Percentiles rank a stretch among this genome's conserved stretches.
These are phyloP conservation scores for Nepenthes gracilis DNA, from an alignment of 148 eudicot genomes.

Conservation along the genomic window DNA sequence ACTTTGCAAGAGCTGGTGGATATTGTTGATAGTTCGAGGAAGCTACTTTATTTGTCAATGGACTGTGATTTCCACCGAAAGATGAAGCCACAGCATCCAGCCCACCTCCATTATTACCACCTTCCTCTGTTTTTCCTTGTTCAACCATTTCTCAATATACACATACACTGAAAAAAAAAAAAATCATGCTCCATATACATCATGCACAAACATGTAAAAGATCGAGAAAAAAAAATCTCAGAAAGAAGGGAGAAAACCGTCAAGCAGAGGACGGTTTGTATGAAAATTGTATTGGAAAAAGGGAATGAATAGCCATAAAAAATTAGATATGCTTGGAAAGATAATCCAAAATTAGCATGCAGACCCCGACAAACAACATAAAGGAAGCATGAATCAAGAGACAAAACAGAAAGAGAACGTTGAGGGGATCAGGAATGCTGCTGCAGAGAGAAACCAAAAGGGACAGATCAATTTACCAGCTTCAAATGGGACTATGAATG, in stretches of 20 bases:
- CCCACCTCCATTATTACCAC: neutral
- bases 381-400: neutral
- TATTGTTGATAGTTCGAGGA: slow-evolving; percentile 27
- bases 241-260: neutral
- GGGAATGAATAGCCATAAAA: neutral
- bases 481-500: no score
- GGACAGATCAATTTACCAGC: neutral
- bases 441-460: no score
- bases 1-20: slow-evolving; percentile 59
- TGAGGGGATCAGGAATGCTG: neutral
- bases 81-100: slow-evolving; percentile 10
- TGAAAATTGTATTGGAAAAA: neutral
- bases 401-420: neutral
- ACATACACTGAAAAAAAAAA: neutral
- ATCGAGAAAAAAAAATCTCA: no score
- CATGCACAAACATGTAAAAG: no score
- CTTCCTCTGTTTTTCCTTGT: slow-evolving; percentile 14
- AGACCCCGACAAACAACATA: neutral
- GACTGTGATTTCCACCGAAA: slow-evolving; percentile 9
- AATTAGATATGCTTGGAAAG: neutral
- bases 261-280: neutral
- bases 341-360: neutral
- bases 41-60: slow-evolving; percentile 11
- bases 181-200: neutral
- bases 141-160: slow-evolving; percentile 15